phyloP scores from a whole-genome alignment of 768 basidiomycete species.

The Calocybe cyanea region DNA sequence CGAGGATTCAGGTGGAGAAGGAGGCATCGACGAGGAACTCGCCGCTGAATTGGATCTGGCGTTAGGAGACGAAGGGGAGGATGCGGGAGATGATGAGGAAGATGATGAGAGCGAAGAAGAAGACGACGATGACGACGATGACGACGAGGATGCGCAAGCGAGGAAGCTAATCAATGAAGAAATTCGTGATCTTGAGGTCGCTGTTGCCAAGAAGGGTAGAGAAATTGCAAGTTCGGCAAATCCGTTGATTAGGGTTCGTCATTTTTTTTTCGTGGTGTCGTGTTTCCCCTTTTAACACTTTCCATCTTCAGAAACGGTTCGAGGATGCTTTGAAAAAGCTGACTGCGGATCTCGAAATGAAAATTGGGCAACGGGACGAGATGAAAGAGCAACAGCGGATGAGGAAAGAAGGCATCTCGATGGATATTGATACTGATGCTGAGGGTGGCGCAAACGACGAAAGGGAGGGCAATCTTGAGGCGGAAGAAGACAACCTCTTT shows the following conservation, averaged over 20 bases:
- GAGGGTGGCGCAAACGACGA: constrained; percentile 31
- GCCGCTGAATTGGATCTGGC: constrained; percentile 86
- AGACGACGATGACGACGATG: constrained; percentile 78
- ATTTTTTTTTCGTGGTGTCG: neutral
- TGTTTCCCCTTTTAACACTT: constrained; percentile 6
- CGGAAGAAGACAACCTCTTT: constrained; percentile 37
- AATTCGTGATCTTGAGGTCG: constrained; percentile 83
- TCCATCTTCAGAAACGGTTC: constrained; percentile 69
- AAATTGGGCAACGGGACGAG: constrained; percentile 74
- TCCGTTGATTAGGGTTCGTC: constrained; percentile 73
- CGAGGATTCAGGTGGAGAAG: constrained; percentile 64
- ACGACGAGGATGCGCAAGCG: constrained; percentile 76
- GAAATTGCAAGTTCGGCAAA: constrained; percentile 85
- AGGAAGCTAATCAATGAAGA: constrained; percentile 84
- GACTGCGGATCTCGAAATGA: constrained; percentile 81
- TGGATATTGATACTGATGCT: constrained; percentile 35
- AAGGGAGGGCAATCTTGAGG: constrained; percentile 26
- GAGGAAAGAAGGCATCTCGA: constrained; percentile 61
- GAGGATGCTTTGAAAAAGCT: constrained; percentile 91
- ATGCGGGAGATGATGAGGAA: constrained; percentile 54
- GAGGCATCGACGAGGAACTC: constrained; percentile 84
- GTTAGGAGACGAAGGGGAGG: constrained; percentile 63
- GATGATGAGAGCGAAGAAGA: constrained; percentile 68
- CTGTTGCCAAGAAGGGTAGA: constrained; percentile 77
- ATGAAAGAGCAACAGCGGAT: constrained; percentile 71